phyloP scores from a whole-genome alignment of 108 stramenopile species.

The Skeletonema grethae region DNA sequence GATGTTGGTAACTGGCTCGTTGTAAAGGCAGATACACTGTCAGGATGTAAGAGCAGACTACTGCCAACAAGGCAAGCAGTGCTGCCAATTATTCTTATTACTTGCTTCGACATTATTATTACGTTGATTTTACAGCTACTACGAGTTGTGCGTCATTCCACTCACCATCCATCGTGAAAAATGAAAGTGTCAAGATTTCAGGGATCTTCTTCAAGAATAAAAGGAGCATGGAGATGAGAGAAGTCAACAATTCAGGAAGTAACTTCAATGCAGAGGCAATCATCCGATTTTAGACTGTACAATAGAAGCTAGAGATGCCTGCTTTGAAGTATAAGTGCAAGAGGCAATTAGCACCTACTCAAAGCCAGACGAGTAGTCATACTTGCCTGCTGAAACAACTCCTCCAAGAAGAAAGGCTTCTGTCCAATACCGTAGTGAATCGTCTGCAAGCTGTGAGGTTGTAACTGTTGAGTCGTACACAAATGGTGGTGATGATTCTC shows the following conservation, averaged over 20 bases:
- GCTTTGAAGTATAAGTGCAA: too few relatives aligned
- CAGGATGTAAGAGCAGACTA: not conserved
- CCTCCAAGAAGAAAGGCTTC: constrained; percentile 26
- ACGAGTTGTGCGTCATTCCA: not conserved
- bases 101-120: not conserved
- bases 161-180: too few relatives aligned
- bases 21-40: not conserved
- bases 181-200: too few relatives aligned
- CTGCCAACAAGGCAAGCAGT: not conserved
- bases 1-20: not conserved
- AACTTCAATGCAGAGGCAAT: too few relatives aligned
- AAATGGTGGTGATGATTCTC: not conserved
- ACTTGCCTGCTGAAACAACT: constrained; percentile 3
- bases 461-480: constrained; percentile 32
- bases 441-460: constrained; percentile 48
- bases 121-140: not conserved
- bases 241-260: too few relatives aligned
- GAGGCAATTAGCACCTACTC: not conserved
- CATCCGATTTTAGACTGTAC: too few relatives aligned
- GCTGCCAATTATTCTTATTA: not conserved
- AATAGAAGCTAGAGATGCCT: too few relatives aligned
- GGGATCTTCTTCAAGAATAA: not conserved
- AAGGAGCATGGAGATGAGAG: not conserved
- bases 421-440: constrained; percentile 44
- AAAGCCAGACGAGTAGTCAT: not conserved